Percentiles rank a stretch among this genome's conserved stretches.
Evolutionary conservation across 345 rosid species (phyloP).

Genomic region (Lepidium africanum): DNA sequence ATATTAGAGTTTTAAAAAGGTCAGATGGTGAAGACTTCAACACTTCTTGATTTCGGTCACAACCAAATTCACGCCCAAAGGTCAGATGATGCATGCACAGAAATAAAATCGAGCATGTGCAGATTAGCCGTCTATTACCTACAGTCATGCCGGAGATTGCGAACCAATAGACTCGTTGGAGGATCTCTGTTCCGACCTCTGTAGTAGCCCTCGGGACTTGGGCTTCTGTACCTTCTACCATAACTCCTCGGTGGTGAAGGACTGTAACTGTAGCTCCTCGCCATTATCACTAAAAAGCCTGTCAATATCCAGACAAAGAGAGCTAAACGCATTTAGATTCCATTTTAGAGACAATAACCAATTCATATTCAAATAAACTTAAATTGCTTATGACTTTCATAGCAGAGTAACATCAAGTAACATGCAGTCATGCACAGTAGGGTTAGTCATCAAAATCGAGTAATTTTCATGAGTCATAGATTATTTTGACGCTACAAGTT

Average conservation of each 20-base stretch:
- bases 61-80: neutral
- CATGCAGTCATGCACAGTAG: neutral
- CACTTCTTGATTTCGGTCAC: neutral
- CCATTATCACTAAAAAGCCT: slow-evolving; percentile 23
- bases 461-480: neutral
- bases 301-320: neutral
- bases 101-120: neutral
- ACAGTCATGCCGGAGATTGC: slow-evolving; percentile 72
- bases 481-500: neutral
- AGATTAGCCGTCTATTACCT: slow-evolving; percentile 35
- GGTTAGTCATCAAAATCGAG: neutral
- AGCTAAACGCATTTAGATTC: neutral
- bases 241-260: slow-evolving; percentile 75
- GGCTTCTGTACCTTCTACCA: slow-evolving; percentile 55
- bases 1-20: neutral
- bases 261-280: slow-evolving; percentile 77
- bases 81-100: neutral
- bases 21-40: neutral
- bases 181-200: slow-evolving; percentile 53
- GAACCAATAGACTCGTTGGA: slow-evolving; percentile 85
- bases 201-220: slow-evolving; percentile 57
- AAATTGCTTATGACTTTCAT: too few relatives aligned
- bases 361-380: neutral
- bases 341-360: neutral
- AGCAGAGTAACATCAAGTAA: neutral